These are phyloP conservation scores for Mucor velutinosus DNA, from an alignment of 371 early-diverging fungal genomes.

Conservation along the genomic window DNA sequence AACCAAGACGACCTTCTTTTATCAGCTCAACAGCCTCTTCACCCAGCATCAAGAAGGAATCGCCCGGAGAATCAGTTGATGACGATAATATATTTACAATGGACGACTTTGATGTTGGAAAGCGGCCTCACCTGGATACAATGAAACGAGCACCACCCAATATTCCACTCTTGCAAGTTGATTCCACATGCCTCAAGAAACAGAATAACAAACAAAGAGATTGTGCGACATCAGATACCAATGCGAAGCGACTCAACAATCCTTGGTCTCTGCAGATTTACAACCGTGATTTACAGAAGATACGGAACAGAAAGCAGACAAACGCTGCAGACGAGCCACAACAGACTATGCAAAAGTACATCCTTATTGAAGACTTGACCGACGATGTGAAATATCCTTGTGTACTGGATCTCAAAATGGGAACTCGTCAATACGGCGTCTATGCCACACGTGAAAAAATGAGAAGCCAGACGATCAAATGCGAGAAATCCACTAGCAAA, in stretches of 20 bases:
- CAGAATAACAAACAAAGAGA: slow-evolving; percentile 12
- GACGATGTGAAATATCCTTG: slow-evolving; percentile 86
- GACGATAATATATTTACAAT: slow-evolving; percentile 24
- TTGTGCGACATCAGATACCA: slow-evolving; percentile 10
- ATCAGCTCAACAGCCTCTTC: slow-evolving; percentile 11
- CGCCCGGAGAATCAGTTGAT: neutral
- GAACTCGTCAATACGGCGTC: slow-evolving; percentile 95
- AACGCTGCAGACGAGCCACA: slow-evolving; percentile 18
- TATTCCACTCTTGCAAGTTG: slow-evolving; percentile 13
- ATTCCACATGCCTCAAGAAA: slow-evolving; percentile 23
- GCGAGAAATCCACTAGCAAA: slow-evolving; percentile 88
- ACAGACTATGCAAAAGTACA: slow-evolving; percentile 77
- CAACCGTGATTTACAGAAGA: slow-evolving; percentile 38
- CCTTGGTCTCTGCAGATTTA: slow-evolving; percentile 49
- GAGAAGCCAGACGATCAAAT: slow-evolving; percentile 85
- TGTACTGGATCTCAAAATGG: slow-evolving; percentile 97
- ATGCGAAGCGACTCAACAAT: slow-evolving; percentile 9
- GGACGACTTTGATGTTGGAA: slow-evolving; percentile 24
- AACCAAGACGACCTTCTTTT: neutral
- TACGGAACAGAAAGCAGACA: slow-evolving; percentile 16
- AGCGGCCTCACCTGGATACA: neutral
- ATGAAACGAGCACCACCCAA: neutral
- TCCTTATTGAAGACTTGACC: slow-evolving; percentile 77
- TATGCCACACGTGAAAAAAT: slow-evolving; percentile 83
- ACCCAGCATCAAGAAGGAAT: slow-evolving; percentile 3